Evolutionary conservation across 495 filamentous ascomycete species (phyloP).

Genomic region (Trichoderma orchidacearum): DNA sequence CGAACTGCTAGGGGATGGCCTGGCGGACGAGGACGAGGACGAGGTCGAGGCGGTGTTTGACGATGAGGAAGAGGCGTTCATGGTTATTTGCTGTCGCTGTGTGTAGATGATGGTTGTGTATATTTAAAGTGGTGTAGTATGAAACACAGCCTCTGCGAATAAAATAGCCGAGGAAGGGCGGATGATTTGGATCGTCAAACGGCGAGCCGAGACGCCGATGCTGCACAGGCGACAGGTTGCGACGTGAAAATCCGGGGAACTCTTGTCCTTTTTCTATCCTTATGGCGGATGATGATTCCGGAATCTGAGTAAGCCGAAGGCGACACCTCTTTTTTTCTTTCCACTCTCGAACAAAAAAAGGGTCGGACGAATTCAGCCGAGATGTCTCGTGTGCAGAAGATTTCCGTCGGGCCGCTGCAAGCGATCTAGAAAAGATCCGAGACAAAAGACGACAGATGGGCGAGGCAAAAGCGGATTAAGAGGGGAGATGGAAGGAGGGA

Average conservation of each 20-base stretch:
- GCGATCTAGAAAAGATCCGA: neutral
- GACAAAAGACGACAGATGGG: neutral
- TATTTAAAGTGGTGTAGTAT: neutral
- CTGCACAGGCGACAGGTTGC: too few relatives aligned
- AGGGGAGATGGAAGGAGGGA: neutral
- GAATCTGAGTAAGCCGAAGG: neutral
- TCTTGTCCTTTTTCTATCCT: too few relatives aligned
- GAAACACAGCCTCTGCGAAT: too few relatives aligned
- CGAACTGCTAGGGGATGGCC: constrained; percentile 9
- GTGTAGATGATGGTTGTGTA: neutral
- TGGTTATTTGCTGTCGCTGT: constrained; percentile 7
- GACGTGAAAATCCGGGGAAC: too few relatives aligned
- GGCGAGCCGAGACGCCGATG: too few relatives aligned
- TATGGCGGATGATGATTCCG: neutral
- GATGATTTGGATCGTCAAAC: too few relatives aligned
- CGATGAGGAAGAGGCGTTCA: constrained; percentile 19
- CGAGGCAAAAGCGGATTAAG: neutral
- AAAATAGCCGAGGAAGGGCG: too few relatives aligned
- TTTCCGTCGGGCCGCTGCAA: neutral
- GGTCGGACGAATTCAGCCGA: neutral
- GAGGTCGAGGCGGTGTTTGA: constrained; percentile 6
- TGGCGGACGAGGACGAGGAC: constrained; percentile 12
- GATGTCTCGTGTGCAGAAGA: neutral
- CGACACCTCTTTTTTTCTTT: neutral
- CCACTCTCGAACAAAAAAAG: neutral